Base-by-base conservation (phyloP, 805 yeast genomes). In the Metschnikowia kunwiensis region DNA sequence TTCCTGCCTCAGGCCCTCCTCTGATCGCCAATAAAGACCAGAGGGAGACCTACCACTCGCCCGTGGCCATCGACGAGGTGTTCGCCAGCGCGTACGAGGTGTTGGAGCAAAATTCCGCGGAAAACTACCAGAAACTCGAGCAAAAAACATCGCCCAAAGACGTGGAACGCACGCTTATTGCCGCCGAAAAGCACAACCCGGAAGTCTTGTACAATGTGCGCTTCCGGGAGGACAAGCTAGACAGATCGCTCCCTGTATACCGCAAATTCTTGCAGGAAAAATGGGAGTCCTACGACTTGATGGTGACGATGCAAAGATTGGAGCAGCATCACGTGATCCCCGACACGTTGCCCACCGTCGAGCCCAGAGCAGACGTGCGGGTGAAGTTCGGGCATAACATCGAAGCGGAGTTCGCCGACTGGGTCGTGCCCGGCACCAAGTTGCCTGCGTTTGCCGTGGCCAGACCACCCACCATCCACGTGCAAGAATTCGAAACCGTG, bases 331-430 rank as follows among this genome's bases (percentile, higher is more conserved):
- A 74, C 27, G 86, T 86, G 27, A 85, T 93, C 41, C 98, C 98
- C 11, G 98, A 93, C 57, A 89, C 97, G 3, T 57, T 93, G 59
- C 93, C 97, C 18, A 88, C 97, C 2, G 61, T 93, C 39, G 80
- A 75, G 7, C 97, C 97, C 13, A 65, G 72, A 44, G 91, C 77
- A 12, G 87, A 84, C 34, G 85, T 91, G 5, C 70, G 75, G 29
- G 54, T 93, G 29, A 79, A 78, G 61, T 89, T 89, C 55, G 81
- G 88, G 5, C 85, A 80, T 54, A 78, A 78, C 44, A 50, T 54
- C 27, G 47, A 50, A n/a, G 68, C 77, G 4, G 72, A 74, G 40
- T 73, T 82, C 26, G 72, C 74, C 47, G 77, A 72, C 46, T 80
- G 85, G 85, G 61, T 88, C 31, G 82, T 75, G 43, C 96, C 97